Base-by-base conservation (phyloP, 768 basidiomycete species). In the Mycena rebaudengoi region DNA sequence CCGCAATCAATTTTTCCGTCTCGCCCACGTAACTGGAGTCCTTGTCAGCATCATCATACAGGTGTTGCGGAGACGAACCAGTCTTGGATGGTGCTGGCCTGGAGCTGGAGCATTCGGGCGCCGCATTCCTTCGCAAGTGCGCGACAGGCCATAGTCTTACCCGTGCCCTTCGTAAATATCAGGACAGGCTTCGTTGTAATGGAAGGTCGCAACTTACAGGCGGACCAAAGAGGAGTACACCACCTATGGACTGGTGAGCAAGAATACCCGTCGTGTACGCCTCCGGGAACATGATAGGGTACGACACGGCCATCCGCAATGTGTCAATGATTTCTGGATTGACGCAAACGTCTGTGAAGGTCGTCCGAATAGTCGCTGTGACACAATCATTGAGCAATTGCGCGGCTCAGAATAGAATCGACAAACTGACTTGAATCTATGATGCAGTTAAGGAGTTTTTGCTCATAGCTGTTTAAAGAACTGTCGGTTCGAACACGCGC, bases 221-320 rank as follows among this genome's bases (percentile, higher is more conserved):
- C 16, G 89, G 89, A 21, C 88, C 88, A 69, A 90, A 89, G 11
- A 90, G 73, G 52, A 90, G 78, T 49, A 86, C 88, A 10, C 90
- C 90, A 13, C 82, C 84, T 77, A 51, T 28, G 11, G 50, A 28
- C 21, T 51, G 13, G 12, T 51, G 12, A 12, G 26, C 21, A 12
- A 51, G 28, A 35, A 51, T 26, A 28, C 50, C 50, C 13, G 50
- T 51, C 32, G 14, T 28, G 50, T 18, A 51, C 16, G 50, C 50
- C 18, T 28, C 50, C 16, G 50, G 50, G 11, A 29, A 51, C 21
- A 21, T 11, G 10, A 51, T 10, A 11, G 50, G 32, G 18, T 18
- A 26, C 8, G 28, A 25, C 12, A 51, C 32, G 8, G 18, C 32
- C 50, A 26, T 51, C 11, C 50, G 50, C 25, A 51, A 26, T 8